Percentiles rank a stretch among this genome's conserved stretches.
Conservation (phyloP, 2,329 filamentous ascomycete genomes). For the Chalaropsis thielavioides region DNA sequence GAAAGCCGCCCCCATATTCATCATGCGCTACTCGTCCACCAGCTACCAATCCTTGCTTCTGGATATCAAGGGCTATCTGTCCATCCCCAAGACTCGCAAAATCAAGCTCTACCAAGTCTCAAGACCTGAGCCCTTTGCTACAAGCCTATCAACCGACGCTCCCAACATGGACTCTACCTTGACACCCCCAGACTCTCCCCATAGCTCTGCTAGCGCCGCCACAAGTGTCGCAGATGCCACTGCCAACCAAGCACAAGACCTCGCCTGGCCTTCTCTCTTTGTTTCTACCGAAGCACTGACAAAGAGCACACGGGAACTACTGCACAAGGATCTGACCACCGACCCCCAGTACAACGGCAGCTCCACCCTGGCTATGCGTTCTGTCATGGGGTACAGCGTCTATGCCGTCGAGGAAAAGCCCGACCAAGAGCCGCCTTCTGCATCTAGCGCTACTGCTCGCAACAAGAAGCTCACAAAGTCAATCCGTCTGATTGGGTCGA, state of each 20-base stretch:
- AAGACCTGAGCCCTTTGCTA: constrained; percentile 27
- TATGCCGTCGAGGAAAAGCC: constrained; percentile 64
- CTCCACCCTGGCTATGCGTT: constrained; percentile 48
- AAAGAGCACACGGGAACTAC: constrained; percentile 13
- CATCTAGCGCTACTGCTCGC: not conserved
- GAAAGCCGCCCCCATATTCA: constrained; percentile 44
- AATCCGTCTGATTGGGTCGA: constrained; percentile 7
- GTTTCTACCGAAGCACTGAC: constrained; percentile 12
- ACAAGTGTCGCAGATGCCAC: constrained; percentile 27
- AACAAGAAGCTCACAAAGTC: not conserved
- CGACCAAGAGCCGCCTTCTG: not conserved
- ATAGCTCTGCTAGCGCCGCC: constrained; percentile 24
- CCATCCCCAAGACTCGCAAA: constrained; percentile 55
- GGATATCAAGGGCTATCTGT: constrained; percentile 52
- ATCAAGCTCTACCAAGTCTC: constrained; percentile 60
- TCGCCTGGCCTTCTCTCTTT: constrained; percentile 13
- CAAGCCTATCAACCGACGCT: not conserved
- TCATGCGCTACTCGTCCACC: constrained; percentile 57
- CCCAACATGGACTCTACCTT: constrained; percentile 22
- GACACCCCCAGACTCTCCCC: constrained; percentile 31
- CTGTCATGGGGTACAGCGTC: constrained; percentile 56
- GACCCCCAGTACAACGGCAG: constrained; percentile 67
- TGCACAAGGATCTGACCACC: constrained; percentile 47
- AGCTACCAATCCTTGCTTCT: constrained; percentile 62
- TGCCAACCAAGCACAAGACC: not conserved